These are phyloP conservation scores for Neofusicoccum umdonicola DNA, from an alignment of 2,329 filamentous ascomycete species.

Conservation along the genomic window DNA sequence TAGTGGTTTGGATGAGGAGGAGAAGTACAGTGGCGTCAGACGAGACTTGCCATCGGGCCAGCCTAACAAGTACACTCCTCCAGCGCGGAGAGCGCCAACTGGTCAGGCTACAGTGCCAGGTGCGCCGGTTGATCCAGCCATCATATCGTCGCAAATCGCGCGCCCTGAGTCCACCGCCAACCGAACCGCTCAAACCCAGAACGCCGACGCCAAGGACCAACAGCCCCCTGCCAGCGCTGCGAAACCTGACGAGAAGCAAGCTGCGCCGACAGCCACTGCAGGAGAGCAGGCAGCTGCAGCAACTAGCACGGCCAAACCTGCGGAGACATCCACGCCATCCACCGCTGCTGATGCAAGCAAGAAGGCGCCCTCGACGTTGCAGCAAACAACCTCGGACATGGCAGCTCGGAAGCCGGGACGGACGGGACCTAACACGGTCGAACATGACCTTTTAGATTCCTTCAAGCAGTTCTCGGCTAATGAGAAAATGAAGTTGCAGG, in stretches of 20 bases:
- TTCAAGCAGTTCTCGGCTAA: slow-evolving; percentile 64
- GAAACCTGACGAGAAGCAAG: slow-evolving; percentile 5
- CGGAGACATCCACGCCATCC: slow-evolving; percentile 19
- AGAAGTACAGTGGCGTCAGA: slow-evolving; percentile 94
- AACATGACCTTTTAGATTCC: slow-evolving; percentile 59
- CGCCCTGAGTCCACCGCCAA: slow-evolving; percentile 41
- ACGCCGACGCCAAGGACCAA: slow-evolving; percentile 19
- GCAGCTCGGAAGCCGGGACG: slow-evolving; percentile 36
- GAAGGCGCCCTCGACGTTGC: slow-evolving; percentile 4
- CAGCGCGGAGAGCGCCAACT: slow-evolving; percentile 77
- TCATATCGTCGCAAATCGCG: slow-evolving; percentile 80
- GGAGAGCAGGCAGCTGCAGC: slow-evolving; percentile 3
- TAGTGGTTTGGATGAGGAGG: slow-evolving; percentile 78
- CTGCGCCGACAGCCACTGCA: neutral
- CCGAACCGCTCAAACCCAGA: slow-evolving; percentile 26
- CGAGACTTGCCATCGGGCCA: slow-evolving; percentile 62
- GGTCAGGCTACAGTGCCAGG: slow-evolving; percentile 71
- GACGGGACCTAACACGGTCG: slow-evolving; percentile 55
- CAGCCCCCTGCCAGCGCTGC: slow-evolving; percentile 23
- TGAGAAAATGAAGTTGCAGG: slow-evolving; percentile 60
- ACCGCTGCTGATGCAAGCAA: slow-evolving; percentile 19
- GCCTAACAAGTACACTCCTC: slow-evolving; percentile 81
- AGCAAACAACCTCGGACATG: slow-evolving; percentile 10
- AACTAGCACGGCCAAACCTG: slow-evolving; percentile 30
- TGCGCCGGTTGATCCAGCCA: slow-evolving; percentile 80